Percentiles rank a stretch among this genome's conserved stretches.
Evolutionary conservation across 2,329 filamentous ascomycete species (phyloP).

Genomic region (Ophiocordyceps australis): DNA sequence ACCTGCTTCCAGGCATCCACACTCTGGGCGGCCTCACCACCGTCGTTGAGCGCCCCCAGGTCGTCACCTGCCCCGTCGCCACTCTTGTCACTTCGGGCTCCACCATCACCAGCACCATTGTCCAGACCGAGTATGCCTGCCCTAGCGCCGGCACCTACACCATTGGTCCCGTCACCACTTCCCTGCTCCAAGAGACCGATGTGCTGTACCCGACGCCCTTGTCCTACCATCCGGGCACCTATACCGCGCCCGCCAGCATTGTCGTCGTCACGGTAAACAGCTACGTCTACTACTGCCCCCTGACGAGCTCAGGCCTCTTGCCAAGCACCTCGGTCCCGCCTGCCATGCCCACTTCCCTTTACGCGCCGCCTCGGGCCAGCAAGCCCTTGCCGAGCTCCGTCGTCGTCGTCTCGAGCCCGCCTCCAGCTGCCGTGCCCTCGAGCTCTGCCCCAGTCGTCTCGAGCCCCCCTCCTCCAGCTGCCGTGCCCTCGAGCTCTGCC

Average conservation of each 20-base stretch:
- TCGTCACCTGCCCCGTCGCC: slow-evolving; percentile 52
- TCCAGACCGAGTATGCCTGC: slow-evolving; percentile 56
- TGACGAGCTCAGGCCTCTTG: slow-evolving; percentile 25
- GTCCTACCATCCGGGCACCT: slow-evolving; percentile 50
- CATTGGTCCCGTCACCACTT: slow-evolving; percentile 49
- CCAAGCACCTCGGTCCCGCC: slow-evolving; percentile 13
- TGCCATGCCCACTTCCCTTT: slow-evolving; percentile 11
- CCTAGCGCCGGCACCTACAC: slow-evolving; percentile 59
- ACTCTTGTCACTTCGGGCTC: slow-evolving; percentile 37
- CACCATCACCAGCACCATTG: slow-evolving; percentile 47
- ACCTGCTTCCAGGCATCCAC: slow-evolving; percentile 44
- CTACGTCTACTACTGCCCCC: slow-evolving; percentile 55
- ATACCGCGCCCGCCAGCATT: slow-evolving; percentile 47
- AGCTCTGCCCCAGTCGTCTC: slow-evolving; percentile 1
- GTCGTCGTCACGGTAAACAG: slow-evolving; percentile 53
- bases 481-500: neutral
- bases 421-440: slow-evolving; percentile 2
- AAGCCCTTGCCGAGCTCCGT: neutral
- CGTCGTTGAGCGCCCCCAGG: slow-evolving; percentile 45
- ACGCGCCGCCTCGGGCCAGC: slow-evolving; percentile 10
- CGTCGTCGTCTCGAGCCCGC: slow-evolving; percentile 5
- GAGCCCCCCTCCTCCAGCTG: neutral
- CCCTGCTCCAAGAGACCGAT: slow-evolving; percentile 31
- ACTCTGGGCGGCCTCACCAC: slow-evolving; percentile 59
- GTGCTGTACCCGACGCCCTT: slow-evolving; percentile 49